Base-by-base conservation (phyloP, 73 alveolate genomes). In the Blepharisma stoltei region DNA sequence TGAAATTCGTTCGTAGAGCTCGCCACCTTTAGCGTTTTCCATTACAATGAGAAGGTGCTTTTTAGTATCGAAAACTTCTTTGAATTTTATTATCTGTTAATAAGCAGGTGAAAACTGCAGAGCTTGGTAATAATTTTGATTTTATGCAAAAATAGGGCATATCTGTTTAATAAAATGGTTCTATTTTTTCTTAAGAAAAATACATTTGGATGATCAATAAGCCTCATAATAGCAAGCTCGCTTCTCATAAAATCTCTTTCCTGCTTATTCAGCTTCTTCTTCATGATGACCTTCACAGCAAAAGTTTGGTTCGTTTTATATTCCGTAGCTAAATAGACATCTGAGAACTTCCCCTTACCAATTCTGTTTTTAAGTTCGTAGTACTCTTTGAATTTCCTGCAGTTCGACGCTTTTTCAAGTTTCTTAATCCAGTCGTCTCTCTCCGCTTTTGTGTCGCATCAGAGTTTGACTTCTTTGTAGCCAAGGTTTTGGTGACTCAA, bases 21-120 rank as follows among this genome's bases (percentile, higher is more conserved):
- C 92, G 41, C 92, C 92, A 18, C 92, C 92, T 46, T 73, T 87
- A 38, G 23, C 49, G 73, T 60, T 14, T 25, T 60, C 73, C n/a
- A 38, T 60, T 25, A 60, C 73, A 14, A 60, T 8, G 18, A 60
- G 14, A 18, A 60, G 45, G 47, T 14, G 23, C 73, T 60, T 60
- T 60, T 60, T n/a, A 2, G 48, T 20, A 25, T 60, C 48, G 46
- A 60, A 60, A 25, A 18, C 37, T 8, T 60, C 73, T n/a, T 14
- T 18, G 23, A 60, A 38, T 25, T 60, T 60, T 8, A n/a, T 20
- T 14, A n/a, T n/a, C n/a, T n/a, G n/a, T n/a, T n/a, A n/a, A n/a
- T n/a, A n/a, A n/a, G n/a, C n/a, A n/a, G n/a, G n/a, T n/a, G n/a
- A n/a, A n/a, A n/a, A n/a, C n/a, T n/a, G n/a, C n/a, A n/a, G n/a